Percentiles rank a stretch among this genome's conserved stretches.
Evolutionary conservation across 305 asterid genomes (phyloP).

Genomic region (Nicotiana rustica): DNA sequence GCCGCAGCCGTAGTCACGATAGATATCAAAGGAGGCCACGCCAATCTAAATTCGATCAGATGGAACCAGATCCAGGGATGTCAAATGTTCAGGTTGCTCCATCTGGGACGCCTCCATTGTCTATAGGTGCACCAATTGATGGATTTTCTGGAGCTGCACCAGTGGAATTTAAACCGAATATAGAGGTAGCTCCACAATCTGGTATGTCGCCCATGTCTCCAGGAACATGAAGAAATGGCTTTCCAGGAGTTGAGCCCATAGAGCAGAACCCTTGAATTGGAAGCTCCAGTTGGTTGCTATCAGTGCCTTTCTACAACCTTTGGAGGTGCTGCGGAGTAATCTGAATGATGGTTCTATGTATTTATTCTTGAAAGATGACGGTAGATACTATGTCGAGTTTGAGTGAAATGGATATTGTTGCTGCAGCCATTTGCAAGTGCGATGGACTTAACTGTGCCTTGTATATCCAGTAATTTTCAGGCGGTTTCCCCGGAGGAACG

Average conservation of each 20-base stretch:
- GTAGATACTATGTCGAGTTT: neutral
- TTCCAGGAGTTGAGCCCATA: constrained; percentile 43
- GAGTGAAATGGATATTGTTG: constrained; percentile 9
- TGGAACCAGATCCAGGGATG: constrained; percentile 54
- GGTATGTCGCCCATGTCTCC: constrained; percentile 44
- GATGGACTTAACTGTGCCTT: constrained; percentile 2
- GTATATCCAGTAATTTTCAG: neutral
- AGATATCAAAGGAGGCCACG: constrained; percentile 77
- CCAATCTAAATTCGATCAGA: constrained; percentile 72
- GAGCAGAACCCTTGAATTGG: constrained; percentile 45
- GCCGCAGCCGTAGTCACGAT: constrained; percentile 57
- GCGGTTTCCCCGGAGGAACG: constrained; percentile 22
- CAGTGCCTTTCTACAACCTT: constrained; percentile 21
- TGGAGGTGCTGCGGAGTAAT: neutral
- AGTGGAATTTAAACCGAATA: constrained; percentile 43
- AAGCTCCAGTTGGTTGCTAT: neutral
- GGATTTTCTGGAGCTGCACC: constrained; percentile 47
- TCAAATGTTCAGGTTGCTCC: constrained; percentile 48
- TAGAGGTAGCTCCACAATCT: constrained; percentile 35
- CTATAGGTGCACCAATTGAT: constrained; percentile 43
- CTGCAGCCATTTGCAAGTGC: constrained; percentile 9
- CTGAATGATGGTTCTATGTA: neutral
- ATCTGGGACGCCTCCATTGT: constrained; percentile 38
- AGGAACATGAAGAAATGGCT: constrained; percentile 42
- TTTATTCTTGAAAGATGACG: neutral